Percentiles rank a stretch among this genome's conserved stretches.
phyloP scores from a whole-genome alignment of 352 stramenopile genomes.

The Phytophthora ramorum region DNA sequence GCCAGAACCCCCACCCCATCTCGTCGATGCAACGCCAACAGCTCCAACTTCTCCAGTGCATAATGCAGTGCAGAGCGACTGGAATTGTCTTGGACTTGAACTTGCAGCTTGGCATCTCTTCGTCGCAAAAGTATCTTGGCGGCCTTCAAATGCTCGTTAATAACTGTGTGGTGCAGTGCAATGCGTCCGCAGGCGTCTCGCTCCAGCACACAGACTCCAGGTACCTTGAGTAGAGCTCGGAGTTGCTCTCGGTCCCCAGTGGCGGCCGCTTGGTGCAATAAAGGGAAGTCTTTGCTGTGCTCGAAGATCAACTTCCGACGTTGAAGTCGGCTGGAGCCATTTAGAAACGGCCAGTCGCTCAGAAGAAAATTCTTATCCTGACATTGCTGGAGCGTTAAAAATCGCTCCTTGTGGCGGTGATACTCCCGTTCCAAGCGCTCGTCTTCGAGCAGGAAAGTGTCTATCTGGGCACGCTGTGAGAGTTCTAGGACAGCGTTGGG shows the following conservation, averaged over 20 bases:
- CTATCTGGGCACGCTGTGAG: background rate
- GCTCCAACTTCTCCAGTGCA: conserved; percentile 50
- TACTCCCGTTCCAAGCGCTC: conserved; percentile 13
- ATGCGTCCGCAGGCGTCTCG: conserved; percentile 50
- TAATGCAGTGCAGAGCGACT: conserved; percentile 53
- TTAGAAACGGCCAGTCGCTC: conserved; percentile 57
- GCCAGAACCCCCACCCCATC: background rate
- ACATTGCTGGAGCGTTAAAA: background rate
- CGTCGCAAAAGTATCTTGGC: conserved; percentile 42
- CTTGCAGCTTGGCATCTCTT: conserved; percentile 48
- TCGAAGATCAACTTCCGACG: conserved; percentile 46
- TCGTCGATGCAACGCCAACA: conserved; percentile 18
- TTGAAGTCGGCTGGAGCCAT: conserved; percentile 14
- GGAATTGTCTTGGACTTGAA: conserved; percentile 47
- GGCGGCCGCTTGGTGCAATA: conserved; percentile 43
- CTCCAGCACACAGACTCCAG: conserved; percentile 33
- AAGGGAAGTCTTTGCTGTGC: conserved; percentile 34
- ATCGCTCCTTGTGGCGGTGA: conserved; percentile 9
- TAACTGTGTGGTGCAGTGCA: conserved; percentile 60
- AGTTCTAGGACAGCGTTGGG: background rate
- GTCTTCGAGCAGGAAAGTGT: conserved; percentile 8
- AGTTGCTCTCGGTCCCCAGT: conserved; percentile 28
- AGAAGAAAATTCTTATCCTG: conserved; percentile 33
- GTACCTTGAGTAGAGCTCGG: conserved; percentile 20
- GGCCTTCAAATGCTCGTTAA: conserved; percentile 45